These are phyloP conservation scores for Striga asiatica DNA, from an alignment of 257 asterid species.

Conservation along the genomic window DNA sequence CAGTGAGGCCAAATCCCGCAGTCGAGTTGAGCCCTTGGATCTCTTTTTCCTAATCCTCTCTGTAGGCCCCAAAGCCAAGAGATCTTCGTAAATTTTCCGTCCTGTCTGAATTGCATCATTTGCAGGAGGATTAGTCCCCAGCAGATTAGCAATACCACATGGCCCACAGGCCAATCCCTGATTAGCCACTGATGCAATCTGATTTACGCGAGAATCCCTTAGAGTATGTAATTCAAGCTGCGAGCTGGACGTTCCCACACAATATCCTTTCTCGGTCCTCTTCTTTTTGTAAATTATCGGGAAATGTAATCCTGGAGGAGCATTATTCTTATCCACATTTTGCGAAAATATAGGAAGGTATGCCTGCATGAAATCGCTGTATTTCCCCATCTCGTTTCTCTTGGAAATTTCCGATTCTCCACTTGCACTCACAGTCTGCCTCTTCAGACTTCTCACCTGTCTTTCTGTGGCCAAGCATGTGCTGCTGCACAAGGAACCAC, in stretches of 20 bases:
- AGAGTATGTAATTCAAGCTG: constrained; percentile 10
- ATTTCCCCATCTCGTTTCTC: constrained; percentile 28
- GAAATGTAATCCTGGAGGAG: constrained; percentile 31
- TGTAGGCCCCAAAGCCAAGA: constrained; percentile 37
- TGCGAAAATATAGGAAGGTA: constrained; percentile 24
- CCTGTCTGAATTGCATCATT: constrained; percentile 22
- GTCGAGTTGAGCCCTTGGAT: constrained; percentile 40
- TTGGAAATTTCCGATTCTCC: constrained; percentile 34
- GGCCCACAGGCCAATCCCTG: constrained; percentile 19
- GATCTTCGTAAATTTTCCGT: constrained; percentile 21
- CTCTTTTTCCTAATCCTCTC: constrained; percentile 35
- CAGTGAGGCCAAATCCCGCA: constrained; percentile 33
- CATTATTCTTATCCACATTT: constrained; percentile 16
- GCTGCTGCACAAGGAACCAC: constrained; percentile 31
- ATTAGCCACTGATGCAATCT: constrained; percentile 17
- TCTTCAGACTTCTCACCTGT: constrained; percentile 35
- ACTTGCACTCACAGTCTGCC: constrained; percentile 23
- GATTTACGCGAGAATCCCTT: constrained; percentile 15
- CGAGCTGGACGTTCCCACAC: constrained; percentile 25
- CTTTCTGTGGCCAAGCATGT: constrained; percentile 30
- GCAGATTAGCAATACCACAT: constrained; percentile 19
- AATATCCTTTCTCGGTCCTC: constrained; percentile 42
- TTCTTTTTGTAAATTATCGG: constrained; percentile 48
- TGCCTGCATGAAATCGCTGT: constrained; percentile 40
- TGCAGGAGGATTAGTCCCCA: constrained; percentile 8